Evolutionary conservation across 441 rosid genomes (phyloP).

Genomic region (Pelargonium citronellum): DNA sequence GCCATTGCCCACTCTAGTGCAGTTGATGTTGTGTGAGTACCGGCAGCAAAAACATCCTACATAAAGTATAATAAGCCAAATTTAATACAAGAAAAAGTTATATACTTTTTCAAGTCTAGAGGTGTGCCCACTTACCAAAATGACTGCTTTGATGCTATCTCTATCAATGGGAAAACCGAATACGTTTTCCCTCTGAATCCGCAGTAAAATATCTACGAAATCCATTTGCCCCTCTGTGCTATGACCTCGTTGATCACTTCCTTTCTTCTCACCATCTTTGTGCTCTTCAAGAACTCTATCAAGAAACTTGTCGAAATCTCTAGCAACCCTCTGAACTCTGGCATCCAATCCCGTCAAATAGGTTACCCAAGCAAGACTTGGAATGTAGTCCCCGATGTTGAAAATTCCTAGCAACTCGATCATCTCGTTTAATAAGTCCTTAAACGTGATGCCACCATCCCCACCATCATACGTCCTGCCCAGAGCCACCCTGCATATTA

Average conservation of each 20-base stretch:
- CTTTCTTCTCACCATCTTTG: background rate
- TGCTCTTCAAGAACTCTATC: slow-evolving; percentile 26
- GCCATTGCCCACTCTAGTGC: slow-evolving; percentile 17
- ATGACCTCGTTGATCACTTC: background rate
- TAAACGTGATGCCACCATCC: slow-evolving; percentile 17
- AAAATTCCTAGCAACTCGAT: slow-evolving; percentile 16
- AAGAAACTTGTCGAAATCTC: slow-evolving; percentile 22
- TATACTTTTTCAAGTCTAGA: background rate
- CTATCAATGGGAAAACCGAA: slow-evolving; percentile 27
- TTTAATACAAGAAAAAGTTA: no score
- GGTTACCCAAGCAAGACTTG: slow-evolving; percentile 28
- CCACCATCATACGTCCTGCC: slow-evolving; percentile 28
- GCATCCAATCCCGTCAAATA: slow-evolving; percentile 16
- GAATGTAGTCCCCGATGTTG: slow-evolving; percentile 18
- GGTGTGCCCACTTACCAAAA: slow-evolving; percentile 43
- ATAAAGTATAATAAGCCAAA: no score
- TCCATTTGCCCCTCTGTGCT: slow-evolving; percentile 8
- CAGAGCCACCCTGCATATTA: slow-evolving; percentile 29
- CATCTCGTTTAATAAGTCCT: slow-evolving; percentile 14
- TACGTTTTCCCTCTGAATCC: slow-evolving; percentile 24
- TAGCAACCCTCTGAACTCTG: slow-evolving; percentile 17
- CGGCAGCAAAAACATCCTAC: slow-evolving; percentile 21
- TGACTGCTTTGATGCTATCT: slow-evolving; percentile 33
- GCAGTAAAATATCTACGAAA: slow-evolving; percentile 34
- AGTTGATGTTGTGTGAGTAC: slow-evolving; percentile 14